phyloP scores from a whole-genome alignment of 140 eudicot species.

The Flaveria floridana region DNA sequence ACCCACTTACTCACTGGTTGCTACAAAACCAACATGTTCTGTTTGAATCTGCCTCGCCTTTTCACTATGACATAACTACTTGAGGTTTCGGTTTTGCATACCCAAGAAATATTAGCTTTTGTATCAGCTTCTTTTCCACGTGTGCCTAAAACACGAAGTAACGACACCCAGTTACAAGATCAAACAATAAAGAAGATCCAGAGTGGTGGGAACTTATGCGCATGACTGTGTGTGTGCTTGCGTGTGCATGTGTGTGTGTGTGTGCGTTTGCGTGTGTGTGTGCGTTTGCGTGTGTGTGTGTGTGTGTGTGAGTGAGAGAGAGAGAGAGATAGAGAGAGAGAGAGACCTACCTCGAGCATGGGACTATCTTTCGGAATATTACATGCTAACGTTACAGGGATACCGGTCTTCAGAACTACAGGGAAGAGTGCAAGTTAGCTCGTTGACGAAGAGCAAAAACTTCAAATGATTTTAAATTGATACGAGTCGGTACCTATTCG shows the following conservation, averaged over 20 bases:
- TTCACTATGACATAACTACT: conserved; percentile 29
- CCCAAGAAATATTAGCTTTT: conserved; percentile 70
- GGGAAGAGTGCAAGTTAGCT: conserved; percentile 25
- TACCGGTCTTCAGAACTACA: conserved; percentile 67
- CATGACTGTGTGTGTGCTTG: background rate
- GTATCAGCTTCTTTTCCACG: conserved; percentile 67
- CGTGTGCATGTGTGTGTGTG: background rate
- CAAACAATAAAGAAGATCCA: background rate
- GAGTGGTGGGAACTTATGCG: background rate
- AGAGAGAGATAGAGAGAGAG: background rate
- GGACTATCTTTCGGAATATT: conserved; percentile 76
- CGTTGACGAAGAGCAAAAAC: background rate
- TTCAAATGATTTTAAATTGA: background rate
- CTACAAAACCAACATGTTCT: background rate
- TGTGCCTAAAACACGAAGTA: conserved; percentile 41
- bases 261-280: background rate
- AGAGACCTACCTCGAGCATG: conserved; percentile 63
- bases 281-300: background rate
- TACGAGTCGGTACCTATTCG: conserved; percentile 47
- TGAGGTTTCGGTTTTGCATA: conserved; percentile 52
- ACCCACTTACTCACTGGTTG: background rate
- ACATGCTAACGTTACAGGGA: conserved; percentile 63
- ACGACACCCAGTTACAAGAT: background rate
- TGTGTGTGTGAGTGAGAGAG: too few relatives aligned
- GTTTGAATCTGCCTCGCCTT: background rate